A percentile compares a stretch with the other conserved stretches of the same genome.
Conservation (phyloP, 495 filamentous ascomycete genomes). For the Aspergillus campestris region DNA sequence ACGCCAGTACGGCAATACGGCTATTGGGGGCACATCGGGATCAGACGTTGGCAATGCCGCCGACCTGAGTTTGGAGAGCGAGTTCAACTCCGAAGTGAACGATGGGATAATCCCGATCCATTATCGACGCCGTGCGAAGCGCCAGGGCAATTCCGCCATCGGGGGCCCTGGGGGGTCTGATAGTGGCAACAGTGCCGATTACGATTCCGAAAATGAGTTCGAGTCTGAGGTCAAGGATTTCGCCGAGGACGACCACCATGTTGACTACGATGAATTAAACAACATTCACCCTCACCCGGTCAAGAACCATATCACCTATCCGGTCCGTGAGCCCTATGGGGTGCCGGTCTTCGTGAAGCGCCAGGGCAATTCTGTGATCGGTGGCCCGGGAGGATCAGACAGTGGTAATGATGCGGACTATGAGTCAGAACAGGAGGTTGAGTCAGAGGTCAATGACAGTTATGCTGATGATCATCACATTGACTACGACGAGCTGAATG, state of each 20-base stretch:
- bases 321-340: neutral
- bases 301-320: neutral
- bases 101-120: no score
- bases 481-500: neutral
- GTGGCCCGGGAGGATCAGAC: conserved; percentile 5
- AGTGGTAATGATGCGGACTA: conserved; percentile 1
- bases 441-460: neutral
- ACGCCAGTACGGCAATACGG: no score
- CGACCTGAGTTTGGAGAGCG: no score
- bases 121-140: no score
- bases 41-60: no score
- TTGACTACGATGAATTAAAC: neutral
- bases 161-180: neutral
- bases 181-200: neutral
- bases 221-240: neutral
- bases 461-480: neutral
- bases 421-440: neutral
- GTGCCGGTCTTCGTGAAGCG: neutral
- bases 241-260: conserved; percentile 1
- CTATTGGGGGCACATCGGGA: no score
- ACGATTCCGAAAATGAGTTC: neutral
- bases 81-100: no score
- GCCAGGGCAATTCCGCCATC: neutral
- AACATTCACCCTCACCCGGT: neutral
- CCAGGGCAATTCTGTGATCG: conserved; percentile 1